Base-by-base conservation (phyloP, 2,329 filamentous ascomycete species). In the Pochonia chlamydosporia region DNA sequence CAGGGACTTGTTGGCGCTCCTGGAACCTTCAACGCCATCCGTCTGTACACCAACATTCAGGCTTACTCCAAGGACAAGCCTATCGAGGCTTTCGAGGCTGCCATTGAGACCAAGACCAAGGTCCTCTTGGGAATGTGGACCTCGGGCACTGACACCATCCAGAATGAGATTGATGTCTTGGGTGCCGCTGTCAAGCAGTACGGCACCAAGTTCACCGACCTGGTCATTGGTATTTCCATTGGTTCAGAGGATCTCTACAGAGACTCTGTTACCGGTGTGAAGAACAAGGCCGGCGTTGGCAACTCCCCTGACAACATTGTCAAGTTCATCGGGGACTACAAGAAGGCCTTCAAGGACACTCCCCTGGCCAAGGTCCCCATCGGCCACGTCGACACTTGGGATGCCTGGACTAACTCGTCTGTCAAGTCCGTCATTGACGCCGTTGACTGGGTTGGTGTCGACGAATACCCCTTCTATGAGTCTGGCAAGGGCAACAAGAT, bases 1-100 rank as follows among this genome's bases (percentile, higher is more conserved):
- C 62, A 66, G 57, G 54, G 53, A 50, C 63, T 68, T 9, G 54
- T 59, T 40, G 51, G 49, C 30, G 55, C 76, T 23, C 76, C 78
- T 9, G 76, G 76, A 49, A 67, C 66, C 54, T 82, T 82, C 70
- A 78, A 73, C 57, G 69, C 76, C 49, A 74, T 81, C 54, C 78
- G 82, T 44, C 71, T 85, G 26, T 85, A 87, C 73, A 87, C 84
- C 62, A 82, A 79, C 71, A 79, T 84, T 61, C 76, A 80, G 64
- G 75, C 75, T 59, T 71, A 79, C 66, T 72, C 84, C 60, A 77
- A 87, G 71, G 77, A 79, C 56, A 85, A 92, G 66, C 90, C 89
- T 44, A 73, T 95, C 61, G 73, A 89, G 72, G 90, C 90, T 36
- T 80, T 92, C 69, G 87, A 89, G 69, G 83, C 83, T 30, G 82